Base-by-base conservation (phyloP, 768 basidiomycete species). In the Galerina marginata region DNA sequence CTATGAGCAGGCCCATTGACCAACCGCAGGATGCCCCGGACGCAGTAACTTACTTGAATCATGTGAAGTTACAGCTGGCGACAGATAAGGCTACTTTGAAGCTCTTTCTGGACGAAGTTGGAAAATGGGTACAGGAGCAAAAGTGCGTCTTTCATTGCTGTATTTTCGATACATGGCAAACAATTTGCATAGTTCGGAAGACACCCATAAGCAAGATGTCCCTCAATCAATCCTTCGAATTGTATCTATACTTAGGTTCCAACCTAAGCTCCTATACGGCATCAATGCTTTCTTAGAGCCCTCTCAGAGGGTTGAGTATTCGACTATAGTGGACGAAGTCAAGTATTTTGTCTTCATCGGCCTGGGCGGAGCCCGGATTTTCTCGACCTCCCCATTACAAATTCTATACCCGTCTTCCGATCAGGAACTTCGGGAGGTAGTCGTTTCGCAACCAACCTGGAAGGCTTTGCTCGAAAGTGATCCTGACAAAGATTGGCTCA, bases 301-400 rank as follows among this genome's bases (percentile, higher is more conserved):
- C 6, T 44, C 42, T 12, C 46, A 61, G 40, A 51, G 65, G 46
- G 16, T 68, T 9, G 60, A 64, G n/a, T 64, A 54, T 39, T 64
- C 60, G 9, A 55, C 46, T 23, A 51, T 33, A 6, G 48, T 53
- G 23, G 26, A 36, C 12, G 53, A 64, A 42, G 65, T 68, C 14
- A 58, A 48, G 7, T 54, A 58, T 33, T 62, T 62, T 52, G 63
- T 68, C 6, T 20, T 66, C 23, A 36, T 54, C 16, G 43, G 56
- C 40, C 38, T 29, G 29, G 38, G 23, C 7, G 14, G 37, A 39
- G 46, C 67, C 4, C 40, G 23, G 38, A 59, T 66, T 14, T 37
- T 53, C 16, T 65, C 56, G 12, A 61, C 60, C 11, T 53, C 58
- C 14, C 20, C 9, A 9, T 15, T 11, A 6, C 23, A 36, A 23